Base-by-base conservation (phyloP, 2,329 filamentous ascomycete species). In the Penicillium frequentans region DNA sequence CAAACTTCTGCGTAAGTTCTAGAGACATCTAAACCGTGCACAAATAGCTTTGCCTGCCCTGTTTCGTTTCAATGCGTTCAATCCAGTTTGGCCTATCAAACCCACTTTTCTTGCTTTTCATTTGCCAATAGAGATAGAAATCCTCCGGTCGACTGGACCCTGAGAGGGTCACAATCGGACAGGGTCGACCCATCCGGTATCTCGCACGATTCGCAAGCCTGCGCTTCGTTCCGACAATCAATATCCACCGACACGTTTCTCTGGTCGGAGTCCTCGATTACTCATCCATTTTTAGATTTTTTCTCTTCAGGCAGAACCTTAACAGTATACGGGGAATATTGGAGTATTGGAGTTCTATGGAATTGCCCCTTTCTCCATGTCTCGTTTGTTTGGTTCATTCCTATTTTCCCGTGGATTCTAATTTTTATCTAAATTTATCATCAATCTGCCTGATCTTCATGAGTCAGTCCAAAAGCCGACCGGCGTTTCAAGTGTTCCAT, bases 161-260 rank as follows among this genome's bases (percentile, higher is more conserved):
- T 54, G 54, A 57, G n/a, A 27, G 19, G 31, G 37, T 52, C 24
- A 56, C 42, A 55, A 52, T 19, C n/a, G 26, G 27, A 50, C 35
- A 56, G 45, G 54, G 21, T 54, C 46, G 44, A 52, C 46, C 46
- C 49, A 55, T 54, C 27, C 10, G 21, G 19, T 39, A 57, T 46
- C 16, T 35, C 42, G 19, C 13, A 27, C 37, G 52, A 57, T 61
- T 60, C 55, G 60, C 60, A 62, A 60, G 52, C 55, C 42, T 54
- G 52, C 55, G 55, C 57, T 56, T 60, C 49, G 47, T 57, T 39
- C 59, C 59, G 54, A 57, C 48, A 50, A 33, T 50, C 33, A n/a
- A 50, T 39, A 42, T 16, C 48, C 48, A 50, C 48, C 33, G 48
- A 50, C 33, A 50, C 48, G 48, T 50, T 50, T 21, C 31, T 9